Evolutionary conservation across 371 early-diverging fungal species (phyloP).

Genomic region (Mucor piriformis): DNA sequence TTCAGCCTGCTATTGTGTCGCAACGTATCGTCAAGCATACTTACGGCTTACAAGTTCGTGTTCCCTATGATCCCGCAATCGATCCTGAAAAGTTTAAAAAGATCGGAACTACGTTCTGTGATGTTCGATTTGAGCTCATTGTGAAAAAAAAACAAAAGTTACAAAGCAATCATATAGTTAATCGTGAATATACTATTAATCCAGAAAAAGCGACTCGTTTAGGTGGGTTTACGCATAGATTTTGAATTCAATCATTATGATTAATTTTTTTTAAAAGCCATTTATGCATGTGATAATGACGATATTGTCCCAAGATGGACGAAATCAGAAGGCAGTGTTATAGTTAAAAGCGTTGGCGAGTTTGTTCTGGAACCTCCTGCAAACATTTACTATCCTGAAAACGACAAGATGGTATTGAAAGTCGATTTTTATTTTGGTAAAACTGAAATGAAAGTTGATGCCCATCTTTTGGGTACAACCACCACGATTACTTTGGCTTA

Average conservation of each 20-base stretch:
- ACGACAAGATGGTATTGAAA: constrained; percentile 44
- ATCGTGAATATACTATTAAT: constrained; percentile 62
- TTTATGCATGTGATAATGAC: constrained; percentile 54
- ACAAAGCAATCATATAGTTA: constrained; percentile 59
- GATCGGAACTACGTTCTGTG: constrained; percentile 51
- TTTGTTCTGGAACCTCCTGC: constrained; percentile 55
- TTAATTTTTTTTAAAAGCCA: constrained; percentile 24
- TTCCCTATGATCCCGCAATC: constrained; percentile 55
- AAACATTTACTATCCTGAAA: constrained; percentile 39
- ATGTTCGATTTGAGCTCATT: constrained; percentile 61
- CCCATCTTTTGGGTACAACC: constrained; percentile 46
- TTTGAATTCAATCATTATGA: neutral
- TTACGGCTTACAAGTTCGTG: constrained; percentile 62
- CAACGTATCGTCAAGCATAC: constrained; percentile 63
- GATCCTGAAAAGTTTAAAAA: constrained; percentile 62
- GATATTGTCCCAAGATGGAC: constrained; percentile 45
- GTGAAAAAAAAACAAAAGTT: constrained; percentile 61
- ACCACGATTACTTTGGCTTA: constrained; percentile 53
- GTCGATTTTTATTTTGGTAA: constrained; percentile 59
- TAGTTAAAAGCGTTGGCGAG: constrained; percentile 44
- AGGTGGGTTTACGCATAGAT: constrained; percentile 24
- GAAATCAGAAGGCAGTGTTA: constrained; percentile 33
- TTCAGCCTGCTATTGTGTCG: constrained; percentile 57
- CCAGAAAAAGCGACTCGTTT: constrained; percentile 53
- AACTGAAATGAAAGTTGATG: constrained; percentile 56